A percentile compares a stretch with the other conserved stretches of the same genome.
Conservation (phyloP, 345 rosid genomes). For the Brassica nigra region DNA sequence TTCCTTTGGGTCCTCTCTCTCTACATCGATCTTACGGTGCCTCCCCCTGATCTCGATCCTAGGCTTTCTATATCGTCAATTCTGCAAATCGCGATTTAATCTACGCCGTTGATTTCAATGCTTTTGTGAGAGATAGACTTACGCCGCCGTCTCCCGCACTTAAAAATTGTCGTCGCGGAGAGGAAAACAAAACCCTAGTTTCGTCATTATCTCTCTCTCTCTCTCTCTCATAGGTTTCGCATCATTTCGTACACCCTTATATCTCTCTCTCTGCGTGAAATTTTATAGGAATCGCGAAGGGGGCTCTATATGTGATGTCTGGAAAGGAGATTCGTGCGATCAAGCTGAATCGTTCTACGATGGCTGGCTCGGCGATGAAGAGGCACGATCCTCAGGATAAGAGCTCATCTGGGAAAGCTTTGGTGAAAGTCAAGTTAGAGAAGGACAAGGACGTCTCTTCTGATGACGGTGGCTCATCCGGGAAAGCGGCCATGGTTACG, state of each 20-base stretch:
- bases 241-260: background rate
- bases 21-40: constrained; percentile 22
- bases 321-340: constrained; percentile 48
- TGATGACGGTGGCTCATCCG: constrained; percentile 19
- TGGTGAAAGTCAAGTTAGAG: background rate
- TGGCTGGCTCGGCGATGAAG: constrained; percentile 50
- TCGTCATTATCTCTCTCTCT: constrained; percentile 12
- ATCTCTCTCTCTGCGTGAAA: background rate
- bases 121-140: background rate
- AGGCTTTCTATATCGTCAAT: background rate
- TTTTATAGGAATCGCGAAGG: constrained; percentile 5
- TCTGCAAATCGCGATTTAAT: background rate
- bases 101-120: constrained; percentile 25
- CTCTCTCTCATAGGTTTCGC: background rate
- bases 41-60: constrained; percentile 1
- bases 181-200: constrained; percentile 31
- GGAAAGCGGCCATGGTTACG: constrained; percentile 20
- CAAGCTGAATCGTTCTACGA: constrained; percentile 45
- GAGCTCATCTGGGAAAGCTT: background rate
- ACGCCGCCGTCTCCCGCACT: constrained; percentile 4
- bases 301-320: constrained; percentile 37
- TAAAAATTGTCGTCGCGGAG: constrained; percentile 1
- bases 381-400: constrained; percentile 28
- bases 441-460: constrained; percentile 33
- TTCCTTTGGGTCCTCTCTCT: background rate